Percentiles rank a stretch among this genome's conserved stretches.
These are phyloP conservation scores for Rhodotorula kratochvilovae DNA, from an alignment of 768 basidiomycete species.

Conservation along the genomic window DNA sequence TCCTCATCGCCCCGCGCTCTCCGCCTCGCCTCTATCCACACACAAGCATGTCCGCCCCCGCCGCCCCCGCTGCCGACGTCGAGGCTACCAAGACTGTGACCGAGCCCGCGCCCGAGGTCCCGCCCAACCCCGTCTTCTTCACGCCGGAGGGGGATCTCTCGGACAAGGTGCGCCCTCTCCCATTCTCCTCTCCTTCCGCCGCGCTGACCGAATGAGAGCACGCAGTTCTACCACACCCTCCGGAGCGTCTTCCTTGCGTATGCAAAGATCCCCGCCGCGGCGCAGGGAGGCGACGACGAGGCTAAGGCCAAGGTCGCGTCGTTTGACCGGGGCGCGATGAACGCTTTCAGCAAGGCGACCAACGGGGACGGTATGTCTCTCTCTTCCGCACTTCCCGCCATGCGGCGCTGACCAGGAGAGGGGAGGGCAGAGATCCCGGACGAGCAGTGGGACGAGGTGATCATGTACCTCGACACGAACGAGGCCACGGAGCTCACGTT, in stretches of 20 bases:
- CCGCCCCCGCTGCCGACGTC: neutral
- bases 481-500: conserved; percentile 23
- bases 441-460: conserved; percentile 28
- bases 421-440: conserved; percentile 12
- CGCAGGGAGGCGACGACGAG: neutral
- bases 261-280: conserved; percentile 1
- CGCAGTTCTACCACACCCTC: conserved; percentile 20
- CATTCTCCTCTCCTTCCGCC: neutral
- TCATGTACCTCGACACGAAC: conserved; percentile 26
- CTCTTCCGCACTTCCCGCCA: neutral
- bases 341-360: conserved; percentile 20
- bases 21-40: neutral
- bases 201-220: too few relatives aligned
- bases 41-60: neutral
- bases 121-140: neutral
- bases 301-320: neutral
- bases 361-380: conserved; percentile 19
- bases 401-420: neutral
- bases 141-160: conserved; percentile 1
- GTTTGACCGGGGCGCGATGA: conserved; percentile 1
- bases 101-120: neutral
- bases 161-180: conserved; percentile 1
- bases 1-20: neutral
- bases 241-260: conserved; percentile 4
- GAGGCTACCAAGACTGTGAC: neutral